Conservation (phyloP, 2,329 filamentous ascomycete species). For the Albophoma yamanashiensis region DNA sequence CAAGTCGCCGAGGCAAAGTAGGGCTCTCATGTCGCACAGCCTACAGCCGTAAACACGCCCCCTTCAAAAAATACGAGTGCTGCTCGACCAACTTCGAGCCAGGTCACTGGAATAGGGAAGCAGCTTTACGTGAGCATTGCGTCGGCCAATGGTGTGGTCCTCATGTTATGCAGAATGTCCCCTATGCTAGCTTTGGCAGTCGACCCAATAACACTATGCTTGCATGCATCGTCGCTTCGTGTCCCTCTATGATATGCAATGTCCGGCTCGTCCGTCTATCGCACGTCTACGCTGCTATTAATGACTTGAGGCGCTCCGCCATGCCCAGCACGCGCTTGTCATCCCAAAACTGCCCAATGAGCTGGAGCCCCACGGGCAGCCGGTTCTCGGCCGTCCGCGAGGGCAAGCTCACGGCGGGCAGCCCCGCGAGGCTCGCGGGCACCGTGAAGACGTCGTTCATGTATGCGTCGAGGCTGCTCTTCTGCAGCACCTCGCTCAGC, state of each 20-base stretch:
- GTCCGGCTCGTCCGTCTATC: background rate
- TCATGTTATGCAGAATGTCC: background rate
- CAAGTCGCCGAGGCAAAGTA: background rate
- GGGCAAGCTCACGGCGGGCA: conserved; percentile 82
- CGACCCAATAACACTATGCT: background rate
- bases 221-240: background rate
- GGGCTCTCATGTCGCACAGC: too few relatives aligned
- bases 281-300: background rate
- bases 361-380: conserved; percentile 49
- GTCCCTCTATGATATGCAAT: background rate
- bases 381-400: conserved; percentile 19
- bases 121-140: background rate
- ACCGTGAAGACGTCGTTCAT: conserved; percentile 95
- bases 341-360: conserved; percentile 75
- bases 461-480: conserved; percentile 62
- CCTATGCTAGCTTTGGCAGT: background rate
- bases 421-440: conserved; percentile 80
- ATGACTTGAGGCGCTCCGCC: conserved; percentile 28
- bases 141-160: background rate
- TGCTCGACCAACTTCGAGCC: background rate
- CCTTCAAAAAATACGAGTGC: background rate
- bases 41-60: background rate
- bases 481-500: conserved; percentile 43
- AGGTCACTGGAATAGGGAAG: background rate
- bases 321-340: conserved; percentile 53